These are phyloP conservation scores for Mycena alexandri DNA, from an alignment of 768 basidiomycete genomes.

Conservation along the genomic window DNA sequence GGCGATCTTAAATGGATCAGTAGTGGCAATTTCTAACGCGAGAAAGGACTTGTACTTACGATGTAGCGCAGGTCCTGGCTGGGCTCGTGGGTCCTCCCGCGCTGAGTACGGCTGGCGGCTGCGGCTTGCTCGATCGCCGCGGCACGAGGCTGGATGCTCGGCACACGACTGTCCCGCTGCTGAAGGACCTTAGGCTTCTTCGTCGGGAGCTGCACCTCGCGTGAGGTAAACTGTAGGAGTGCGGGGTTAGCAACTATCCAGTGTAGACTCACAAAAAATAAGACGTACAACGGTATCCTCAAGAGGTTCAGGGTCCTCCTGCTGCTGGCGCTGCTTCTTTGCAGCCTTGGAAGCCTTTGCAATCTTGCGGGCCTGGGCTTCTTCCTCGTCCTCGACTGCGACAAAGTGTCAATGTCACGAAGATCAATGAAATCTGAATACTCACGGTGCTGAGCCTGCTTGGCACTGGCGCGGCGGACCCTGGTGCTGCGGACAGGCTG, in stretches of 20 bases:
- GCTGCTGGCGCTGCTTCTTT: not conserved
- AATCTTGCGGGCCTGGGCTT: not conserved
- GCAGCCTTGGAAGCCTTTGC: constrained; percentile 12
- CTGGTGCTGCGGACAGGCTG: too few species aligned
- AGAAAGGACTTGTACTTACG: not conserved
- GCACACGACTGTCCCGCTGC: constrained; percentile 10
- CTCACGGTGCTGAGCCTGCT: constrained; percentile 12
- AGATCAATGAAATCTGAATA: not conserved
- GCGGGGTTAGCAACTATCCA: too few species aligned
- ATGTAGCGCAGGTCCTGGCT: constrained; percentile 5
- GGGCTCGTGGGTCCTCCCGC: not conserved
- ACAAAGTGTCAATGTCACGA: not conserved
- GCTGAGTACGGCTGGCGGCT: too few species aligned
- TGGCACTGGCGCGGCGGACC: constrained; percentile 15
- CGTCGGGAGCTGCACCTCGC: not conserved
- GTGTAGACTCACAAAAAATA: too few species aligned
- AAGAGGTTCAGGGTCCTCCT: not conserved
- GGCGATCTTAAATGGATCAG: too few species aligned
- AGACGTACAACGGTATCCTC: constrained; percentile 22
- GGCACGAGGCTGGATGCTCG: not conserved
- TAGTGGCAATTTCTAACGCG: too few species aligned
- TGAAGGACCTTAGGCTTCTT: not conserved
- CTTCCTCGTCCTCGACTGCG: constrained; percentile 1
- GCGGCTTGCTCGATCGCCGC: not conserved
- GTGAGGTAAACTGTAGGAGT: constrained; percentile 21